Percentiles rank a stretch among this genome's conserved stretches.
Conservation (phyloP, 2,329 filamentous ascomycete species). For the Dactylellina haptotyla region DNA sequence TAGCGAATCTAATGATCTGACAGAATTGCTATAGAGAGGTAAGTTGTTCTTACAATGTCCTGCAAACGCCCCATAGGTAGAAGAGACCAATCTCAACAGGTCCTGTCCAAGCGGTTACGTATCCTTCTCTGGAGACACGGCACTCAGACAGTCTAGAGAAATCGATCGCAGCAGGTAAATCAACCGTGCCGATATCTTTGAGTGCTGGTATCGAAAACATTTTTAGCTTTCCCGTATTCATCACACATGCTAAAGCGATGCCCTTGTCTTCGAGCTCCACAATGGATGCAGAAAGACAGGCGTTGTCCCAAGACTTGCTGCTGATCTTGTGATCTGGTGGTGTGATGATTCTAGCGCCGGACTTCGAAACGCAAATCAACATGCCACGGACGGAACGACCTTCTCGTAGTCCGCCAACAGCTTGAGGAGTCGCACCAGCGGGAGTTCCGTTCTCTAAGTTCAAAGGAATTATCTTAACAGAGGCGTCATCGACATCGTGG, state of each 20-base stretch:
- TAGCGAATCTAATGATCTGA: too few species aligned
- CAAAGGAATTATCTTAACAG: constrained; percentile 83
- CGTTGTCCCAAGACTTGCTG: constrained; percentile 84
- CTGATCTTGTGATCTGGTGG: constrained; percentile 88
- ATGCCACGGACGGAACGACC: constrained; percentile 81
- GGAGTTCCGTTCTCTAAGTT: constrained; percentile 78
- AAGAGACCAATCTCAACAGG: constrained; percentile 85
- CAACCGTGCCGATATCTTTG: constrained; percentile 75
- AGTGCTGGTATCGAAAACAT: constrained; percentile 88
- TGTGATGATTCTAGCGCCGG: constrained; percentile 85
- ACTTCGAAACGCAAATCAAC: constrained; percentile 77
- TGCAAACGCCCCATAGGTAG: constrained; percentile 83
- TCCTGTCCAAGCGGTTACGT: constrained; percentile 86
- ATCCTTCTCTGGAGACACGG: constrained; percentile 65
- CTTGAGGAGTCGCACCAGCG: constrained; percentile 77
- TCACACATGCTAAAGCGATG: constrained; percentile 82
- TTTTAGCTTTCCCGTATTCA: constrained; percentile 81
- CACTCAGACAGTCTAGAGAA: constrained; percentile 37
- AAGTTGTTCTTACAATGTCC: constrained; percentile 66
- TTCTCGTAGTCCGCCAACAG: constrained; percentile 79
- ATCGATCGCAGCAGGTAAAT: constrained; percentile 30
- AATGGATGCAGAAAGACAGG: constrained; percentile 80
- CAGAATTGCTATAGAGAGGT: too few species aligned
- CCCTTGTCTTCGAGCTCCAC: constrained; percentile 79
- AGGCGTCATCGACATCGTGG: constrained; percentile 67